Evolutionary conservation across 2,329 filamentous ascomycete genomes (phyloP).

Genomic region (Cryphonectria nitschkei): DNA sequence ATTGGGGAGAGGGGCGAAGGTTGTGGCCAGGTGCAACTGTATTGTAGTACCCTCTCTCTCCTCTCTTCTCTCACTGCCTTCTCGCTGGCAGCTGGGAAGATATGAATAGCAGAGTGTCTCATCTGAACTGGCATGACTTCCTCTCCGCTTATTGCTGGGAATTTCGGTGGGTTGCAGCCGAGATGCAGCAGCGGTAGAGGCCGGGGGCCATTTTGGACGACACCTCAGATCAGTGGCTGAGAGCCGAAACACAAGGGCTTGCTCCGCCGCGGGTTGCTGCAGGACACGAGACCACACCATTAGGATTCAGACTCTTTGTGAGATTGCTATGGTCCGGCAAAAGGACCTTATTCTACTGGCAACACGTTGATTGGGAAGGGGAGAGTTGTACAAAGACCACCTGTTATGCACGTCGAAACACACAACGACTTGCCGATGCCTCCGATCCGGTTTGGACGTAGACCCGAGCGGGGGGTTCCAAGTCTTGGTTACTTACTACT

Average conservation of each 20-base stretch:
- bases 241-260: slow-evolving; percentile 14
- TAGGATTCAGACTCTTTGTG: not conserved
- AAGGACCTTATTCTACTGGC: not conserved
- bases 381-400: not conserved
- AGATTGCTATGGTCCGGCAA: not conserved
- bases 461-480: not conserved
- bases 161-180: not conserved
- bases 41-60: not conserved
- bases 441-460: not conserved
- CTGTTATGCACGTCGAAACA: not conserved
- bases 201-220: not conserved
- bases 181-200: not conserved
- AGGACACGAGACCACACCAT: slow-evolving; percentile 5
- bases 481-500: not conserved
- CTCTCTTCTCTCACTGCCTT: not conserved
- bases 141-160: not conserved
- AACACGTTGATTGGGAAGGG: not conserved
- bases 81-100: not conserved
- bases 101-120: not conserved
- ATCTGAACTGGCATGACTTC: not conserved
- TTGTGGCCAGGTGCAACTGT: not conserved
- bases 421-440: not conserved
- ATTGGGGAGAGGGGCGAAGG: not conserved
- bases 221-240: slow-evolving; percentile 14
- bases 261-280: not conserved